Evolutionary conservation across 2,329 filamentous ascomycete species (phyloP), one percentile per base, ranked within the genome.

Genomic region (Cladophialophora bantiana): DNA sequence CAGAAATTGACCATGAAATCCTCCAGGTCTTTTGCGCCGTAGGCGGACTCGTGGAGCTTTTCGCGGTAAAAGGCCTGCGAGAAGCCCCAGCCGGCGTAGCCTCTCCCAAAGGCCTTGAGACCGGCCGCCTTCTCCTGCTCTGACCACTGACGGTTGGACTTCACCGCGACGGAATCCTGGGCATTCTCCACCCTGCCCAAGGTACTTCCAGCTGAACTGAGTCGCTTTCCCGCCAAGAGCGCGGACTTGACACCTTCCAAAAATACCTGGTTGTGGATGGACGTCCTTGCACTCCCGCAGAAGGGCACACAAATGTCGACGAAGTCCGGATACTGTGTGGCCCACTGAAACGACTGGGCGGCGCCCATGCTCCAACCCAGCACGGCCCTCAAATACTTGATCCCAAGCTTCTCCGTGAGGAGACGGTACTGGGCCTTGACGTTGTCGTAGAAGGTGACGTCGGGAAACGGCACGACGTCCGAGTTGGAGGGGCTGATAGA

Each of bases 31-130:
- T 88, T 87, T 73, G 84, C 92, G 0, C 89, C 89, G 13, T 10
- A 53, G n/a, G 42, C 26, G 7, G 48, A 59, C 75, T 91, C 86
- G 75, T 89, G 89, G n/a, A 92, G 67, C 74, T 84, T 88, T 71
- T 92, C 82, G 1, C 91, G 84, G 73, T 94, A 94, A 73, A 94
- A 94, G 0, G 90, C 84, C 73, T 94, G 91, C 59, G 88, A 90
- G 73, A 94, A 91, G 0, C 92, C 91, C 81, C 86, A 95, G 0
- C 91, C 91, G 1, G 91, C 90, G 77, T 95, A 95, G 0, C 88
- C 91, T 53, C 90, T 83, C 0, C 85, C 90, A 64, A 94, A 85
- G 0, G 91, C 91, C 73, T 89, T 93, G 48, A 94, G 74, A 0
- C 86, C 88, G 20, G 81, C 78, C 15, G 81, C 79, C 56, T 76